Base-by-base conservation (phyloP, 2,329 filamentous ascomycete species). In the Pseudocercospora fuligena region DNA sequence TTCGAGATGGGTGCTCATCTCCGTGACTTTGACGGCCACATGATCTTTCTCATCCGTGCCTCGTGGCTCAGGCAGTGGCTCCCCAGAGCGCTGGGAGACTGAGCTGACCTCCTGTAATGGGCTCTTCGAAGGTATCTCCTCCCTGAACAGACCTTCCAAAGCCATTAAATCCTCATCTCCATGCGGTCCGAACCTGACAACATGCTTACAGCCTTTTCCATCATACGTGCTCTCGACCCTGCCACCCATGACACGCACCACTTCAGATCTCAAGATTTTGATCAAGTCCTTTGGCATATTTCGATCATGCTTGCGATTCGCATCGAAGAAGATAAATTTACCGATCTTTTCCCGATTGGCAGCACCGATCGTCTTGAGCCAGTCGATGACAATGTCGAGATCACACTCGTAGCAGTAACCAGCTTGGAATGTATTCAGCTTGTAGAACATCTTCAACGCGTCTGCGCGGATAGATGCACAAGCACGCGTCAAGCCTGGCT, bases 401-500 rank as follows among this genome's bases (percentile, higher is more conserved):
- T 70, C 59, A 25, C 66, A 67, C 51, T 70, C 65, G 21, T 66
- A 69, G 65, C 72, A 74, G 62, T 74, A 73, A 14, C 68, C 67
- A 1, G 70, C 65, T 46, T 63, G 67, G 60, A 74, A 74, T 1
- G 7, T 29, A 47, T 73, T 73, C 21, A 61, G 54, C 43, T 65
- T 62, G 69, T 70, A 74, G 61, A 72, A 73, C 31, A 73, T 73
- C 12, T 70, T 68, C 25, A 73, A 40, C 2, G 72, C 69, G n/a
- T 70, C 64, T 16, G 53, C 63, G 25, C 73, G 72, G 51, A 73
- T 66, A 25, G 46, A 36, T 21, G 66, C 65, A 53, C 69, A 71
- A 3, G 69, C 67, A 12, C 66, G 63, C 6, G 69, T 71, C n/a
- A 73, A 43, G 12, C 57, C 61, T 16, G 72, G 72, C 53, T 74